Percentiles rank a stretch among this genome's conserved stretches.
Evolutionary conservation across 139 green algal species (phyloP).

Genomic region (Chloropicon primus): DNA sequence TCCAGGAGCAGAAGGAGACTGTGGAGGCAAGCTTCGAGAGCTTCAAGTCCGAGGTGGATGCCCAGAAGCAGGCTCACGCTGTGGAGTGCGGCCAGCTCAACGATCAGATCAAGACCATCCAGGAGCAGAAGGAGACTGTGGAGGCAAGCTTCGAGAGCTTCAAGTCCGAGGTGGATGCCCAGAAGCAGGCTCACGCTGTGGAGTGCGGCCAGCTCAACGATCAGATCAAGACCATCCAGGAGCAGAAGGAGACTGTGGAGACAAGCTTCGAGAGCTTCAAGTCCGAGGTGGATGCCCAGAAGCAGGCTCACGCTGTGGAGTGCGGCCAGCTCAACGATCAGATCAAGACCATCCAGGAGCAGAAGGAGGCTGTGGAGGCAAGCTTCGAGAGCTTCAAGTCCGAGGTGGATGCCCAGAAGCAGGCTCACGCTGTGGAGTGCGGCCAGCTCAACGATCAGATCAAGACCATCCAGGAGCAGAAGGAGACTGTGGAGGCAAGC

Average conservation of each 20-base stretch:
- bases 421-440: no score
- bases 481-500: no score
- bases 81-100: neutral
- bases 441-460: no score
- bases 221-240: neutral
- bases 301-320: no score
- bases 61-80: neutral
- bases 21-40: neutral
- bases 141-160: neutral
- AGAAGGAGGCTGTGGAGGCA: no score
- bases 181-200: neutral
- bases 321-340: no score
- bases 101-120: neutral
- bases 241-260: neutral
- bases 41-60: neutral
- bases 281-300: neutral
- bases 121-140: neutral
- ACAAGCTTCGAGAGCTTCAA: neutral
- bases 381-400: no score
- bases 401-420: no score
- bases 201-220: neutral
- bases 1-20: neutral
- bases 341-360: no score
- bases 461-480: no score
- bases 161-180: neutral